Evolutionary conservation across 352 stramenopile genomes (phyloP).

Genomic region (Globisporangium apiculatum): DNA sequence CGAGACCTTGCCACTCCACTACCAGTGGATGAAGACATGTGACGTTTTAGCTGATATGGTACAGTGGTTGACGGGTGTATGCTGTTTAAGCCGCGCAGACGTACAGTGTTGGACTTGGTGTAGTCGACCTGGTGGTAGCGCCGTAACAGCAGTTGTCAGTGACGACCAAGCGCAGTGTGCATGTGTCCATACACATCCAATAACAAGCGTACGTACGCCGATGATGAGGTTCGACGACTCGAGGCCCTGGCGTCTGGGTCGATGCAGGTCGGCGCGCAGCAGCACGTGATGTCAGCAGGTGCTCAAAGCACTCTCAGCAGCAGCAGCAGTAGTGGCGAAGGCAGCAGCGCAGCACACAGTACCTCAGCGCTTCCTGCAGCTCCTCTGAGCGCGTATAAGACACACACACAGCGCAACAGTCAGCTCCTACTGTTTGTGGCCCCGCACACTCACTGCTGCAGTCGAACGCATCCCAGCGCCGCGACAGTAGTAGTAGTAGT

Average conservation of each 20-base stretch:
- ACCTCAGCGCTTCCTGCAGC: constrained; percentile 57
- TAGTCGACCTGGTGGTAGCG: constrained; percentile 46
- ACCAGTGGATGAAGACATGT: constrained; percentile 5
- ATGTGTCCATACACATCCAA: too few species aligned
- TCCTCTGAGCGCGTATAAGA: constrained; percentile 26
- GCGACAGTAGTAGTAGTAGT: too few species aligned
- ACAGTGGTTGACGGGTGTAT: neutral
- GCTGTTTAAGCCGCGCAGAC: neutral
- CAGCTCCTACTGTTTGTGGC: neutral
- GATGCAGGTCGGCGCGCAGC: neutral
- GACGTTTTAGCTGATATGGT: neutral
- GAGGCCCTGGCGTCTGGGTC: constrained; percentile 36
- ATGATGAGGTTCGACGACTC: constrained; percentile 68
- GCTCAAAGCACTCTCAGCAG: neutral
- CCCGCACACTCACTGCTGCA: too few species aligned
- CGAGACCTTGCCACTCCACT: constrained; percentile 63
- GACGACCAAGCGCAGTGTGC: neutral
- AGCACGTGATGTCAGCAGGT: neutral
- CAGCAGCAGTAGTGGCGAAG: neutral
- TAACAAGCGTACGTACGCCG: constrained; percentile 25
- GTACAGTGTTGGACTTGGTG: constrained; percentile 69
- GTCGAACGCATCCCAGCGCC: too few species aligned
- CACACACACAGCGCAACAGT: constrained; percentile 4
- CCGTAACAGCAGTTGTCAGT: neutral
- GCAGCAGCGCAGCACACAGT: neutral